A percentile compares a stretch with the other conserved stretches of the same genome.
Evolutionary conservation across 768 basidiomycete genomes (phyloP).

Genomic region (Nidularia pulvinata): DNA sequence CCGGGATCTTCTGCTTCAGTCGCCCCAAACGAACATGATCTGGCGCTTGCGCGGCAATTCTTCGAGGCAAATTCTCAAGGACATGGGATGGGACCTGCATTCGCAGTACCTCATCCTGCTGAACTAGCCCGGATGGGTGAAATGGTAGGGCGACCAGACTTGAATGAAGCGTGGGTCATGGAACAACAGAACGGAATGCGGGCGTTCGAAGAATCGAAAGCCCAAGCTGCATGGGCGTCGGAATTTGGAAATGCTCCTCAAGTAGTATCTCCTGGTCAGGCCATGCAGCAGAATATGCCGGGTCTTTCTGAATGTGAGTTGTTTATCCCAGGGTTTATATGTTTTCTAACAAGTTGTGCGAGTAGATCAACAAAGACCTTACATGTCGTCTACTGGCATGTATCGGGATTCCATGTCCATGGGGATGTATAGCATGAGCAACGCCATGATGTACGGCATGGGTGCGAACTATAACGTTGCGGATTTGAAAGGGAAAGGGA

Average conservation of each 20-base stretch:
- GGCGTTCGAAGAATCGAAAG: conserved; percentile 26
- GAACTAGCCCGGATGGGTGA: conserved; percentile 29
- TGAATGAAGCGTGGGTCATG: conserved; percentile 53
- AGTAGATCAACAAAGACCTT: conserved; percentile 39
- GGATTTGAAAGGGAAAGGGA: conserved; percentile 72
- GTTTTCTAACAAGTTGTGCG: neutral
- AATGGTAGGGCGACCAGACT: conserved; percentile 28
- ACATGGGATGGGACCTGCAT: conserved; percentile 26
- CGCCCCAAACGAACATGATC: conserved; percentile 60
- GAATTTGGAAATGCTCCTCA: conserved; percentile 46
- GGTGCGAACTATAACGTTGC: conserved; percentile 16
- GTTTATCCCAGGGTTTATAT: neutral
- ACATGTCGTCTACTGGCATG: conserved; percentile 28
- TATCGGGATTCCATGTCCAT: conserved; percentile 37
- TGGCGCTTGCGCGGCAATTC: conserved; percentile 78
- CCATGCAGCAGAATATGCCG: conserved; percentile 30
- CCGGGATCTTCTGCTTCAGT: conserved; percentile 50
- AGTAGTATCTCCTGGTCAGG: conserved; percentile 14
- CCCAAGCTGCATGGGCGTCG: conserved; percentile 47
- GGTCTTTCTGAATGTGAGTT: conserved; percentile 37
- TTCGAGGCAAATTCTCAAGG: conserved; percentile 51
- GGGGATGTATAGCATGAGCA: conserved; percentile 31
- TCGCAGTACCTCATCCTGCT: conserved; percentile 25
- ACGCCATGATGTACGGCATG: conserved; percentile 30
- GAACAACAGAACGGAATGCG: conserved; percentile 44